Base-by-base conservation (phyloP, 140 eudicot genomes). In the Stevia rebaudiana region DNA sequence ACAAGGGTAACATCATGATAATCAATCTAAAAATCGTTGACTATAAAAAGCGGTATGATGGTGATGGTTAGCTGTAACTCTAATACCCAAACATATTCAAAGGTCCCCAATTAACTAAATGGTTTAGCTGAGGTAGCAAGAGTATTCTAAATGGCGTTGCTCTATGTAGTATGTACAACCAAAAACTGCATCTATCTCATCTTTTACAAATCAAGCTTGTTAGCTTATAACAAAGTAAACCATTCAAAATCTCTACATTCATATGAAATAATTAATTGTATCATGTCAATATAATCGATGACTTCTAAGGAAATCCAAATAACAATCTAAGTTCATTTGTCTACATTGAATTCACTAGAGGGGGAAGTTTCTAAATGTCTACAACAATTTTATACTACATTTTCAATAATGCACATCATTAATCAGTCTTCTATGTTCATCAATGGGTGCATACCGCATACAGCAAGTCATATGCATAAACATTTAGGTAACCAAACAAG, bases 401-500 rank as follows among this genome's bases (percentile, higher is more conserved):
- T 9, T 8, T 47, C 41, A 21, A 70, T 61, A 33, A 21, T 28
- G 43, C 4, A 47, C 54, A 69, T 15, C 17, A 22, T 44, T 43
- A 42, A 56, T 31, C 35, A 65, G 11, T 33, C 49, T 65, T 31
- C 59, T 48, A 4, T 6, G 47, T 54, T 30, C 53, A 39, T 68
- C 18, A 33, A 33, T 44, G 39, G 36, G 46, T 12, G 13, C 63
- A 15, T 42, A 11, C 56, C 8, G 13, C 63, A 15, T 42, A 11
- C 16, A 48, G 13, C 56, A 72, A 31, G 40, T 37, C 24, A 57
- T 41, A 40, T 0, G 35, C 52, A 67, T 33, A 50, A 46, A 65
- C 63, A 50, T 37, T 23, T 63, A 68, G 3, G 18, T 28, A 68
- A 42, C 43, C 15, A 10, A 31, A 47, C 16, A 6, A 17, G 11